phyloP scores from a whole-genome alignment of 352 stramenopile genomes.

The Globisporangium carolinianum region DNA sequence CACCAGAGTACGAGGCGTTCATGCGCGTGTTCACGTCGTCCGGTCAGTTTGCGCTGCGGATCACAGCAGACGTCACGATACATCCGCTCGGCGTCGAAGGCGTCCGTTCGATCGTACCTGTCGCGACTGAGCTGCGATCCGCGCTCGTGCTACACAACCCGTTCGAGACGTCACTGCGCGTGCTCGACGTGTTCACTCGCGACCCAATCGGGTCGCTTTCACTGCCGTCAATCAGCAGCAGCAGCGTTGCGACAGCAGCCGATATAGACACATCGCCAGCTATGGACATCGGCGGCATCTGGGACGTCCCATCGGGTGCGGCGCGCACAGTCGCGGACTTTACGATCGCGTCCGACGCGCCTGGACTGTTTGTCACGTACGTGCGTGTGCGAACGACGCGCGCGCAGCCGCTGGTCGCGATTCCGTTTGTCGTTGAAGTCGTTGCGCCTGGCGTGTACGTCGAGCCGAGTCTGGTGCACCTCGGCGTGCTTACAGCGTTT shows the following conservation, averaged over 20 bases:
- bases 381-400: constrained; percentile 21
- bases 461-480: constrained; percentile 23
- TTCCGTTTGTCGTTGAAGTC: constrained; percentile 33
- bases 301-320: constrained; percentile 27
- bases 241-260: no score
- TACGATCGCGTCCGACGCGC: constrained; percentile 19
- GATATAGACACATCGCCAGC: no score
- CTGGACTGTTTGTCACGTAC: constrained; percentile 29
- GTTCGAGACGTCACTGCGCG: constrained; percentile 24
- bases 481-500: constrained; percentile 26
- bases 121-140: constrained; percentile 22
- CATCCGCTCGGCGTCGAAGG: constrained; percentile 25
- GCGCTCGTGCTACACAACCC: constrained; percentile 40
- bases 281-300: constrained; percentile 11
- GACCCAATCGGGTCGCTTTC: constrained; percentile 29
- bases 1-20: constrained; percentile 17
- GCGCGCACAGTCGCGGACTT: constrained; percentile 30
- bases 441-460: constrained; percentile 30
- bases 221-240: no score
- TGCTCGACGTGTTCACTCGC: constrained; percentile 40
- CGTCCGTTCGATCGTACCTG: constrained; percentile 25
- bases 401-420: constrained; percentile 13
- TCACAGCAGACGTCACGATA: constrained; percentile 15
- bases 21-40: constrained; percentile 40
- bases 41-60: constrained; percentile 39